Conservation (phyloP, 176 grass and related monocot genomes). For the maize (Zea mays) region DNA sequence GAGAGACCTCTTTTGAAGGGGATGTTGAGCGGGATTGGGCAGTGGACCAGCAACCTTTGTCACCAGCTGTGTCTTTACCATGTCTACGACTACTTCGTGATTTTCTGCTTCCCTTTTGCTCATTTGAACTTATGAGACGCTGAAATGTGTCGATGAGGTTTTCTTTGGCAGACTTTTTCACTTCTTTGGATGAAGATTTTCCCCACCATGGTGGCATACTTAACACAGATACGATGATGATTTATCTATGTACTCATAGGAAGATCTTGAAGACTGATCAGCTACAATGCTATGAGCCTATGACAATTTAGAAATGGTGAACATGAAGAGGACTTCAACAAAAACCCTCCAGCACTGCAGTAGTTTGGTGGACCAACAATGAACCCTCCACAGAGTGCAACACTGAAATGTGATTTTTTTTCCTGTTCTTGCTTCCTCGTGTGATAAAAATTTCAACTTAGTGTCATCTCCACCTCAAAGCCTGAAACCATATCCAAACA, state of each 20-base stretch:
- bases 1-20: slow-evolving; percentile 81
- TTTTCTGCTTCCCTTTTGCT: slow-evolving; percentile 73
- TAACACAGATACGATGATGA: slow-evolving; percentile 37
- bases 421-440: slow-evolving; percentile 3
- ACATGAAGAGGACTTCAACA: background rate
- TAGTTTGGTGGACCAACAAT: slow-evolving; percentile 5
- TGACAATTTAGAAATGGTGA: slow-evolving; percentile 23
- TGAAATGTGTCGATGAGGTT: slow-evolving; percentile 89
- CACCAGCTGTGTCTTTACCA: slow-evolving; percentile 55
- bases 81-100: slow-evolving; percentile 54
- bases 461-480: slow-evolving; percentile 16
- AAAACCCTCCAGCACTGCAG: background rate
- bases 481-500: slow-evolving; percentile 34
- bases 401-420: slow-evolving; percentile 19
- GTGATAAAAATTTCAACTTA: slow-evolving; percentile 9
- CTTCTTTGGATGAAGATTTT: slow-evolving; percentile 92
- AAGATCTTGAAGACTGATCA: slow-evolving; percentile 25
- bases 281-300: slow-evolving; percentile 33
- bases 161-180: slow-evolving; percentile 88
- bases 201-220: slow-evolving; percentile 96
- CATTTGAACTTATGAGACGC: slow-evolving; percentile 76
- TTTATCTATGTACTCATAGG: slow-evolving; percentile 37
- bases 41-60: slow-evolving; percentile 81
- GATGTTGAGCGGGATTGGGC: slow-evolving; percentile 89
- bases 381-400: slow-evolving; percentile 19